Evolutionary conservation across 202 grass and related monocot genomes (phyloP).

Genomic region (Schoenoplectus triqueter): DNA sequence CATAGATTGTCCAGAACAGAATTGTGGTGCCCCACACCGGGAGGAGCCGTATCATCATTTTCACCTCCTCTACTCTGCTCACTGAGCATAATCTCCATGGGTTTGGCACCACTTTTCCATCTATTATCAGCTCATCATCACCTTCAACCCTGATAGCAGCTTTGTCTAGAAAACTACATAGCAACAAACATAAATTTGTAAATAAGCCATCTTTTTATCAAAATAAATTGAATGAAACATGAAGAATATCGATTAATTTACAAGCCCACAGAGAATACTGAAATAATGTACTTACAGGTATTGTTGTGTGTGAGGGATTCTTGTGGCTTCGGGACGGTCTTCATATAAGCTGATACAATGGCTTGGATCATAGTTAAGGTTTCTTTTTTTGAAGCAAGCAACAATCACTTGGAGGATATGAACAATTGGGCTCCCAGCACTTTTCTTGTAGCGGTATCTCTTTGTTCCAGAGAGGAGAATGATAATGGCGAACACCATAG

Average conservation of each 20-base stretch:
- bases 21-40: slow-evolving; percentile 94
- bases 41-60: slow-evolving; percentile 84
- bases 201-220: neutral
- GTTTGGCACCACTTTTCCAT: slow-evolving; percentile 50
- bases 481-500: slow-evolving; percentile 59
- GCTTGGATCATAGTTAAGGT: slow-evolving; percentile 32
- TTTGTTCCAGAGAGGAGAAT: slow-evolving; percentile 68
- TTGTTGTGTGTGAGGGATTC: slow-evolving; percentile 60
- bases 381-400: slow-evolving; percentile 59
- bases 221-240: neutral
- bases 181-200: neutral
- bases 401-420: slow-evolving; percentile 84
- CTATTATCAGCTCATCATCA: slow-evolving; percentile 43
- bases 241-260: neutral
- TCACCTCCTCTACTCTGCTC: slow-evolving; percentile 86
- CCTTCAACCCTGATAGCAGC: slow-evolving; percentile 74
- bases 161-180: slow-evolving; percentile 55
- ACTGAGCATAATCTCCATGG: slow-evolving; percentile 82
- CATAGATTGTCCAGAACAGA: slow-evolving; percentile 96
- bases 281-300: slow-evolving; percentile 44
- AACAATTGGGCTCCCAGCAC: slow-evolving; percentile 68
- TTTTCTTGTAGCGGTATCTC: slow-evolving; percentile 78
- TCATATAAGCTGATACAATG: slow-evolving; percentile 57
- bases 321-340: slow-evolving; percentile 46
- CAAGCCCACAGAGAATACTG: neutral